These are phyloP conservation scores for Penicillium canariense DNA, from an alignment of 495 filamentous ascomycete genomes.

Conservation along the genomic window DNA sequence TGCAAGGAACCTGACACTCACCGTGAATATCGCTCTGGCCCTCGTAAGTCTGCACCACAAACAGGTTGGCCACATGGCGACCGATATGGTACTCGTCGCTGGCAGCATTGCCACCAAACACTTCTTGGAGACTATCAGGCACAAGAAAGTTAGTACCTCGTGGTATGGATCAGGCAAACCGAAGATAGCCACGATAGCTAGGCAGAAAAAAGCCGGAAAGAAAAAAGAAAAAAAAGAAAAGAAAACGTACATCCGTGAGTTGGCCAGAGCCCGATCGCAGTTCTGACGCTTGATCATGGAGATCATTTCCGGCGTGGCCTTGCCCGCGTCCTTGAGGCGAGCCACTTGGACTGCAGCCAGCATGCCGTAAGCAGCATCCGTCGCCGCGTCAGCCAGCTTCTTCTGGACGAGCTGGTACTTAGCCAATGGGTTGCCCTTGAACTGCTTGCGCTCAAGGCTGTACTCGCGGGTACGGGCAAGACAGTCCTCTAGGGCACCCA, in stretches of 20 bases:
- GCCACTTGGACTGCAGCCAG: slow-evolving; percentile 87
- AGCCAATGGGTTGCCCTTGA: slow-evolving; percentile 91
- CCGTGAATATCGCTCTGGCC: slow-evolving; percentile 95
- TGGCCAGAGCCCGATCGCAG: slow-evolving; percentile 83
- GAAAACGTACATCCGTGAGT: slow-evolving; percentile 64
- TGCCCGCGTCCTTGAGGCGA: slow-evolving; percentile 86
- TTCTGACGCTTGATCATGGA: slow-evolving; percentile 98
- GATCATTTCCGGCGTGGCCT: slow-evolving; percentile 92
- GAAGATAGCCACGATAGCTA: too few relatives aligned
- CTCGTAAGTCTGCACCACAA: slow-evolving; percentile 97
- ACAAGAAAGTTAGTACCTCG: slow-evolving; percentile 7
- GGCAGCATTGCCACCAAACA: slow-evolving; percentile 95
- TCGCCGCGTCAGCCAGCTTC: slow-evolving; percentile 89
- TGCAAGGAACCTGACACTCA: slow-evolving; percentile 46
- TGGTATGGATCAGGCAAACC: background rate
- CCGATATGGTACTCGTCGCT: slow-evolving; percentile 96
- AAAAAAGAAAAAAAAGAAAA: slow-evolving; percentile 2
- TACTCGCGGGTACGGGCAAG: slow-evolving; percentile 78
- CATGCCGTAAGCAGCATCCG: slow-evolving; percentile 86
- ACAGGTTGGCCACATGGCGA: slow-evolving; percentile 92
- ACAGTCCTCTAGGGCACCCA: slow-evolving; percentile 92
- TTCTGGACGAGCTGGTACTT: slow-evolving; percentile 99
- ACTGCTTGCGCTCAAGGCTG: slow-evolving; percentile 88
- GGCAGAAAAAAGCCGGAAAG: too few relatives aligned
- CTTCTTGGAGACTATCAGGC: slow-evolving; percentile 70